Percentiles rank a stretch among this genome's conserved stretches.
These are phyloP conservation scores for Penicillium sp. DNA, from an alignment of 2,329 filamentous ascomycete species.

Conservation along the genomic window DNA sequence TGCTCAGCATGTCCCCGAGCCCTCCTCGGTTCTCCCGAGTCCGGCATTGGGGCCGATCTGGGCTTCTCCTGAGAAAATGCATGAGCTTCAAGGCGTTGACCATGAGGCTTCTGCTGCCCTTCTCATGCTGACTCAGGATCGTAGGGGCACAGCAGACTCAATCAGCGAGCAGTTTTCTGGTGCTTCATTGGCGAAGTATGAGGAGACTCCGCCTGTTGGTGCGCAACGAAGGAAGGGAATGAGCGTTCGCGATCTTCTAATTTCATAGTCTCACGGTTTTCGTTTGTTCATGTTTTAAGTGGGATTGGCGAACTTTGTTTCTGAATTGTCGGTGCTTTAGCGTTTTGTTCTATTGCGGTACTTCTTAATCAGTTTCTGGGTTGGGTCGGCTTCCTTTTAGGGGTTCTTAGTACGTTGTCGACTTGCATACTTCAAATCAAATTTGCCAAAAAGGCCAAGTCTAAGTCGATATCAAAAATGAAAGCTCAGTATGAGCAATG, in stretches of 20 bases:
- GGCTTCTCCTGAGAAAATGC: conserved; percentile 23
- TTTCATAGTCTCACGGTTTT: conserved; percentile 37
- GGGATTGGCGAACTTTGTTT: not conserved
- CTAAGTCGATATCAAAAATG: too few relatives aligned
- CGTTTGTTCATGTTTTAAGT: conserved; percentile 2
- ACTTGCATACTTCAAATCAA: not conserved
- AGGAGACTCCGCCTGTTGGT: conserved; percentile 11
- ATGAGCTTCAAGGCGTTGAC: conserved; percentile 50
- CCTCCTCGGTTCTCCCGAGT: conserved; percentile 38
- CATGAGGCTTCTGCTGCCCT: conserved; percentile 84
- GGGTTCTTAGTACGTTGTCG: not conserved
- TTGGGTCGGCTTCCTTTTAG: not conserved
- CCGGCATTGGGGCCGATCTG: conserved; percentile 36
- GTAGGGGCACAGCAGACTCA: conserved; percentile 54
- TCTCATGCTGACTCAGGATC: conserved; percentile 82
- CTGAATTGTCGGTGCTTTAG: not conserved
- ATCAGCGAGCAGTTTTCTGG: conserved; percentile 25
- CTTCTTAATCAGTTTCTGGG: not conserved
- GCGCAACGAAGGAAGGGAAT: conserved; percentile 48
- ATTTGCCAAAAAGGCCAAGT: too few relatives aligned
- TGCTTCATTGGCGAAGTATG: not conserved
- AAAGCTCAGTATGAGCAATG: too few relatives aligned
- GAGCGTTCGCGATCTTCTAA: conserved; percentile 59
- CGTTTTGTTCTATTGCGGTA: not conserved
- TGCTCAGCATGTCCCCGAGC: conserved; percentile 20